Evolutionary conservation across 768 basidiomycete genomes (phyloP), one percentile per base, ranked within the genome.

Genomic region (Lactifluus hygrophoroides): DNA sequence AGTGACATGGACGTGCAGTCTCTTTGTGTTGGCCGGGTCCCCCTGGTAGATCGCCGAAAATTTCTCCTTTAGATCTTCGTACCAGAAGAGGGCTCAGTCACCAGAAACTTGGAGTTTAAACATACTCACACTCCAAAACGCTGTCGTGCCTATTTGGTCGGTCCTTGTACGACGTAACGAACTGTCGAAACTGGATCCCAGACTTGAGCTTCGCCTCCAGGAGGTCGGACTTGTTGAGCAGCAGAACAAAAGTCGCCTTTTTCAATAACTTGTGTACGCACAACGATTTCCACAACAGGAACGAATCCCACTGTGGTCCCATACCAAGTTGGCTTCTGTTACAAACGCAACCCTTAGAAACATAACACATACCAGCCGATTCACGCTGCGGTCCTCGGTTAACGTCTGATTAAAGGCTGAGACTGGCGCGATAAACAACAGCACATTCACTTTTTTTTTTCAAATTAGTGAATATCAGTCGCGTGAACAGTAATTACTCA

Each of bases 371-470:
- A 84, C 83, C 68, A 87, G 71, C 50, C 84, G 77, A 64, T 86
- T 86, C 3, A 83, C 73, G 23, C 64, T 74, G 30, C 73, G 72
- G 65, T 85, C 83, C 66, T 85, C 85, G 3, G 75, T 73, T 5
- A 85, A 73, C n/a, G 75, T 73, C 69, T 84, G 80, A 66, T 85
- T 80, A 68, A 85, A 87, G 3, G 79, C 81, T 54, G 74, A 83
- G 64, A 85, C 75, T 0, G 86, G 82, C 2, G 81, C 83, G 4
- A 86, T 69, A 67, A 86, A 88, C 23, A 88, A 80, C 56, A 86
- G 80, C 10, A 80, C 77, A 62, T 82, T 80, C 44, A 84, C 83
- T 82, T 54, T 21, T 37, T 7, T 17, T 46, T 62, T 19, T 13
- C 27, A 7, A 16, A 7, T 46, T 56, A 51, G 44, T 19, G 7